phyloP scores from a whole-genome alignment of 2,329 filamentous ascomycete genomes.

The Chaetomium strumarium region DNA sequence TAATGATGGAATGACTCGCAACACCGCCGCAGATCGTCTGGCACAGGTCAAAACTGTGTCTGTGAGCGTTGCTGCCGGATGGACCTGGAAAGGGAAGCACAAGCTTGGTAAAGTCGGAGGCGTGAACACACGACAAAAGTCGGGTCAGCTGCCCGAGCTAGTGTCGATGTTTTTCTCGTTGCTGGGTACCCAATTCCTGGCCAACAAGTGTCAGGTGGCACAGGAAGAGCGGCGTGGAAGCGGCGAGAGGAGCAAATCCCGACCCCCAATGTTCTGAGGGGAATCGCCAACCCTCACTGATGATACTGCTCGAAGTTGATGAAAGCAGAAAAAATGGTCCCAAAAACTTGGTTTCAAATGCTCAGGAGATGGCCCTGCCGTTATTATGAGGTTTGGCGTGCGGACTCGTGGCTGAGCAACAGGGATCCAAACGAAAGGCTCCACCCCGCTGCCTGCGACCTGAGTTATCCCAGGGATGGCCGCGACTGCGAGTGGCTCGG shows the following conservation, averaged over 20 bases:
- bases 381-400: slow-evolving; percentile 20
- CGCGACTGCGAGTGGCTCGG: slow-evolving; percentile 21
- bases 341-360: slow-evolving; percentile 24
- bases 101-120: background rate
- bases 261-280: background rate
- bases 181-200: slow-evolving; percentile 13
- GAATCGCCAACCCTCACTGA: slow-evolving; percentile 8
- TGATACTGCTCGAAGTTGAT: slow-evolving; percentile 10
- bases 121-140: slow-evolving; percentile 6
- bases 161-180: slow-evolving; percentile 6
- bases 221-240: background rate
- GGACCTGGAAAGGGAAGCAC: background rate
- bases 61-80: background rate
- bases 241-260: background rate
- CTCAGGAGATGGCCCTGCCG: slow-evolving; percentile 21
- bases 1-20: background rate
- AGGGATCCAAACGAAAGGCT: slow-evolving; percentile 15
- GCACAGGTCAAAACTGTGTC: background rate
- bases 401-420: slow-evolving; percentile 22
- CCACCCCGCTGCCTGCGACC: slow-evolving; percentile 12
- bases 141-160: slow-evolving; percentile 12
- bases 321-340: slow-evolving; percentile 11
- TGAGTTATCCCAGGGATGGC: slow-evolving; percentile 20
- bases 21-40: background rate
- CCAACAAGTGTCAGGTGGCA: slow-evolving; percentile 7